Percentiles rank a stretch among this genome's conserved stretches.
Conservation (phyloP, 345 rosid species). For the Leavenworthia alabamica region DNA sequence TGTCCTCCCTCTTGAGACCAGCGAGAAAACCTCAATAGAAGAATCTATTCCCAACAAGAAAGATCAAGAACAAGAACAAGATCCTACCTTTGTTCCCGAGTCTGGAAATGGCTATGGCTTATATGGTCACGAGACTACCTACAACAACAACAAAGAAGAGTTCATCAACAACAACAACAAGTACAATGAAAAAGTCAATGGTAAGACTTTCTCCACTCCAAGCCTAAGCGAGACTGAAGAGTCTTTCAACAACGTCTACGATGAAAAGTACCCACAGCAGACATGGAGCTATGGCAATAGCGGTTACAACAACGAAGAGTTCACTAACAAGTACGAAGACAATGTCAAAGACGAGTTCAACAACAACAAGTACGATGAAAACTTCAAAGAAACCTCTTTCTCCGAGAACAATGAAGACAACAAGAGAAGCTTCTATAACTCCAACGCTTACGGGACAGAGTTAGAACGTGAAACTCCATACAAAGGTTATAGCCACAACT, state of each 20-base stretch:
- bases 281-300: constrained; percentile 17
- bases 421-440: constrained; percentile 21
- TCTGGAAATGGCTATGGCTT: constrained; percentile 31
- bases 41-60: constrained; percentile 18
- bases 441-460: constrained; percentile 30
- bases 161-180: constrained; percentile 26
- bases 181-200: constrained; percentile 19
- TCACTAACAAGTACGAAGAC: constrained; percentile 6
- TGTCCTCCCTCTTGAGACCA: constrained; percentile 24
- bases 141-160: constrained; percentile 25
- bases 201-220: constrained; percentile 26
- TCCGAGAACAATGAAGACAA: constrained; percentile 14
- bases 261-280: constrained; percentile 23
- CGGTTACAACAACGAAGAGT: constrained; percentile 11
- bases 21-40: constrained; percentile 22
- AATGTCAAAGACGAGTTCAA: not conserved
- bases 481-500: constrained; percentile 27
- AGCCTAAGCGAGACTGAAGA: constrained; percentile 27
- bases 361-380: constrained; percentile 1
- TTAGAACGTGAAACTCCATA: constrained; percentile 27
- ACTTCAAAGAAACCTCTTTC: constrained; percentile 5
- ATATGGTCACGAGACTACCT: constrained; percentile 32
- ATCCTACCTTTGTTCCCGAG: constrained; percentile 30
- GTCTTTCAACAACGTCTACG: constrained; percentile 28
- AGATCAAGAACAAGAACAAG: constrained; percentile 30